Percentiles rank a stretch among this genome's conserved stretches.
Evolutionary conservation across 2,329 filamentous ascomycete genomes (phyloP).

Genomic region (Fusarium nodosum): DNA sequence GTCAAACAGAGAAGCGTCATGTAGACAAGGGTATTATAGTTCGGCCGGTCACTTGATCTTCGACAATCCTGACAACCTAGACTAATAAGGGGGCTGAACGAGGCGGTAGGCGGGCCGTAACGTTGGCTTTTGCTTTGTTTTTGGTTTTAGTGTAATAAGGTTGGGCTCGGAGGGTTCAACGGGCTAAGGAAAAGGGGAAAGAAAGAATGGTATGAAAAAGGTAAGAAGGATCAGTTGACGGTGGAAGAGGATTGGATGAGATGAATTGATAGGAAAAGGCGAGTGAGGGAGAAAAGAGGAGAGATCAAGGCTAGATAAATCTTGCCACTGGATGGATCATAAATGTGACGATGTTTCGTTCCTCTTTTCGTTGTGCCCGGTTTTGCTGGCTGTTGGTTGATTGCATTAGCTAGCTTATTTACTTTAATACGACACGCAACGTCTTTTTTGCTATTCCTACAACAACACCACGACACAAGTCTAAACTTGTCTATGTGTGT

Average conservation of each 20-base stretch:
- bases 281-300: constrained; percentile 17
- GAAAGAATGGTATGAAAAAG: constrained; percentile 3
- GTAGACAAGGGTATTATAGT: constrained; percentile 28
- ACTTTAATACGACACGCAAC: neutral
- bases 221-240: constrained; percentile 11
- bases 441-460: neutral
- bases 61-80: constrained; percentile 4
- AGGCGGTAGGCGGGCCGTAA: constrained; percentile 26
- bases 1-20: constrained; percentile 20
- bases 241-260: constrained; percentile 37
- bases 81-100: constrained; percentile 23
- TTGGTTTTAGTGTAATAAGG: constrained; percentile 3
- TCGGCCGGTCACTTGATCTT: constrained; percentile 40
- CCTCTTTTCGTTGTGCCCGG: constrained; percentile 23
- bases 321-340: constrained; percentile 31
- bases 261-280: constrained; percentile 16
- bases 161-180: constrained; percentile 10
- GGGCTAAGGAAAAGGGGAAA: constrained; percentile 19
- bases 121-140: constrained; percentile 3
- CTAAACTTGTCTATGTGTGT: neutral
- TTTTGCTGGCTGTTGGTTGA: constrained; percentile 32
- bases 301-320: constrained; percentile 41
- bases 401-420: constrained; percentile 2
- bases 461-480: neutral
- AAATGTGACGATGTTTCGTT: constrained; percentile 30